phyloP scores from a whole-genome alignment of 345 rosid genomes.

The Eucalyptus cloeziana region DNA sequence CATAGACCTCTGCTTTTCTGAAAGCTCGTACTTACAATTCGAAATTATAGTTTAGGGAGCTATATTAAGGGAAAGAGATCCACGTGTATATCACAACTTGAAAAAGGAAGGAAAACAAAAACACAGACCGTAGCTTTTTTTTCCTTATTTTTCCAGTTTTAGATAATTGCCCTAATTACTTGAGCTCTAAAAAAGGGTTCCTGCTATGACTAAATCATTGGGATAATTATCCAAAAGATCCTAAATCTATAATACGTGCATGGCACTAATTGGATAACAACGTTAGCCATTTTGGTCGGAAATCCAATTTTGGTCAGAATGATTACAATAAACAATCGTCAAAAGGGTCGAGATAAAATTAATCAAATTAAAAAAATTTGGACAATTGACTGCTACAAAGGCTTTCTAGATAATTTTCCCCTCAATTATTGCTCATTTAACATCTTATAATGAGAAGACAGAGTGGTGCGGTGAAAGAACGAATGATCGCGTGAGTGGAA shows the following conservation, averaged over 20 bases:
- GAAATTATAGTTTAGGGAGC: background rate
- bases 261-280: background rate
- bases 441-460: background rate
- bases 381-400: background rate
- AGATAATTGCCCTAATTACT: background rate
- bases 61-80: background rate
- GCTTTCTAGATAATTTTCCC: background rate
- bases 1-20: background rate
- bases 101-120: background rate
- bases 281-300: rapidly evolving
- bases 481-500: background rate
- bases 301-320: background rate
- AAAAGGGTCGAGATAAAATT: background rate
- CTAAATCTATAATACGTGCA: background rate
- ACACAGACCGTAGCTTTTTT: too few species aligned
- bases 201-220: background rate
- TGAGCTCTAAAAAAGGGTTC: background rate
- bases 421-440: background rate
- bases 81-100: background rate
- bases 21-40: background rate
- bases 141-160: too few species aligned
- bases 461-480: background rate
- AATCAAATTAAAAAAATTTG: background rate
- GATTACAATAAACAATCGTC: background rate
- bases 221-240: background rate